phyloP scores from a whole-genome alignment of 352 stramenopile genomes.

The Pythium periplocum region DNA sequence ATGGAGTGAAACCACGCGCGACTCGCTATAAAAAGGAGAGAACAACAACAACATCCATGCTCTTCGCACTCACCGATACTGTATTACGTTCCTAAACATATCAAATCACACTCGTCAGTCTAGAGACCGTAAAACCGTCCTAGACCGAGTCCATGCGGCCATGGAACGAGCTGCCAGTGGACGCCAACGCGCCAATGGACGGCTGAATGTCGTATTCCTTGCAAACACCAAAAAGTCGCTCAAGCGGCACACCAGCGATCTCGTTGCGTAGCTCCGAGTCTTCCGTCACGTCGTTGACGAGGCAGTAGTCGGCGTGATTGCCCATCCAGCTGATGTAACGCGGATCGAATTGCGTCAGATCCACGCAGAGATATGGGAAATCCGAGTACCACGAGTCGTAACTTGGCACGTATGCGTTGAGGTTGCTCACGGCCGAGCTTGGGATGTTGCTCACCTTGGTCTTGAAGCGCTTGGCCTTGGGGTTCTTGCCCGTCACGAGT shows the following conservation, averaged over 20 bases:
- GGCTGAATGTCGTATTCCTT: constrained; percentile 39
- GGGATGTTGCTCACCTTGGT: constrained; percentile 33
- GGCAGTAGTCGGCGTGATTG: constrained; percentile 45
- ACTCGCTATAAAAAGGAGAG: not conserved
- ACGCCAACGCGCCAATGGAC: too few relatives aligned
- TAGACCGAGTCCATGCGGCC: too few relatives aligned
- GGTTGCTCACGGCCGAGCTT: constrained; percentile 35
- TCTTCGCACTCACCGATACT: too few relatives aligned
- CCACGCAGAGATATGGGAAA: constrained; percentile 57
- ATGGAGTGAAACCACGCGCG: too few relatives aligned
- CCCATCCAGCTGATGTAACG: constrained; percentile 55
- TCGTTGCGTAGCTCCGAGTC: constrained; percentile 37
- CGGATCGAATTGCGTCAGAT: constrained; percentile 44
- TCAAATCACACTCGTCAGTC: too few relatives aligned
- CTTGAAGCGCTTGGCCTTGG: constrained; percentile 8
- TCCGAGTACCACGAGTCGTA: constrained; percentile 72
- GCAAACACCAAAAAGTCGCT: constrained; percentile 52
- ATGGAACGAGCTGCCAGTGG: too few relatives aligned
- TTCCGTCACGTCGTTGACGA: constrained; percentile 57
- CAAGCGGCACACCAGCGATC: constrained; percentile 33
- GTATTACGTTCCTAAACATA: too few relatives aligned
- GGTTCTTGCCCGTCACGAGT: constrained; percentile 9
- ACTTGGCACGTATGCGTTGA: constrained; percentile 51
- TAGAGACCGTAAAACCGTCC: too few relatives aligned
- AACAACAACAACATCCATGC: not conserved